Conservation (phyloP, 179 eudicot genomes). For the Sideroxylon spinosum region DNA sequence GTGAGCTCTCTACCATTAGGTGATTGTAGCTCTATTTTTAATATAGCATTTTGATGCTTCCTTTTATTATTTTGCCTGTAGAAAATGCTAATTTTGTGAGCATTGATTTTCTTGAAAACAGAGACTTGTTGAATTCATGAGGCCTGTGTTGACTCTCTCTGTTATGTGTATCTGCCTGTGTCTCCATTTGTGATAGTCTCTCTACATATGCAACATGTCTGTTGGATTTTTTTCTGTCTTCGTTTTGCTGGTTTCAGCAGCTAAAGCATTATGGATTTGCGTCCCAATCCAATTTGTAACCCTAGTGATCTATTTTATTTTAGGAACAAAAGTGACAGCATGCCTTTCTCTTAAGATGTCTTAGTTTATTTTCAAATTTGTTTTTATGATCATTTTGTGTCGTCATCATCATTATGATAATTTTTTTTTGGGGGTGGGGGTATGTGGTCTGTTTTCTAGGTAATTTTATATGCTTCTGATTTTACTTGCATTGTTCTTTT, state of each 20-base stretch:
- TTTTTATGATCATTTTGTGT: background rate
- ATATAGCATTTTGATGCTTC: background rate
- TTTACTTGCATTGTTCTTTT: background rate
- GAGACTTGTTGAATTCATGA: background rate
- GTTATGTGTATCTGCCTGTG: background rate
- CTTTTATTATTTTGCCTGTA: background rate
- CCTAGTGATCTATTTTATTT: background rate
- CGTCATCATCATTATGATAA: background rate
- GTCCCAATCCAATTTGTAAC: background rate
- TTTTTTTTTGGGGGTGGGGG: background rate
- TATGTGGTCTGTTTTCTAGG: background rate
- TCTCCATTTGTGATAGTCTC: background rate
- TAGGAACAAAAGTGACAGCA: background rate
- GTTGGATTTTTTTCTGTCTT: background rate
- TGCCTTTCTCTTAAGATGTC: background rate
- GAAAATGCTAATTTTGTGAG: background rate
- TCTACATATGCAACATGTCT: background rate
- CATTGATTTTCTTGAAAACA: background rate
- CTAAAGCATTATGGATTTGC: background rate
- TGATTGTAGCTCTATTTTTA: background rate
- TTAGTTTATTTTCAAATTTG: background rate
- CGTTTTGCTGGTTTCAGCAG: background rate
- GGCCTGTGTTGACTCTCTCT: background rate
- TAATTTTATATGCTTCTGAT: background rate
- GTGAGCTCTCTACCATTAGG: slow-evolving; percentile 28